These are phyloP conservation scores for Xylaria sp. DNA, from an alignment of 2,329 filamentous ascomycete species.

Conservation along the genomic window DNA sequence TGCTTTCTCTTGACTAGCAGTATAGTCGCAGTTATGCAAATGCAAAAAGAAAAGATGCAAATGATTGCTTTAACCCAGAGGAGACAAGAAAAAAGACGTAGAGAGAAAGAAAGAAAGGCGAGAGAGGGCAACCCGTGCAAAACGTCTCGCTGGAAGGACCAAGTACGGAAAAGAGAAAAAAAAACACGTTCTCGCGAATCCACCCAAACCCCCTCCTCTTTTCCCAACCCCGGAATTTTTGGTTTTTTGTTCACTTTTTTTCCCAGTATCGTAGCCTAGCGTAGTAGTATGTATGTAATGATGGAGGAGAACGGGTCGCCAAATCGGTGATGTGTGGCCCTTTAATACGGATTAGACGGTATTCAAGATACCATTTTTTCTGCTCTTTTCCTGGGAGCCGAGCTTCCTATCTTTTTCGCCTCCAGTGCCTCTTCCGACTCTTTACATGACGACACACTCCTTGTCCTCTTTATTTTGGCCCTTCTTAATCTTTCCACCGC, in stretches of 20 bases:
- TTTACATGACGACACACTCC: conserved; percentile 54
- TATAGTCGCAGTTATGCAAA: conserved; percentile 16
- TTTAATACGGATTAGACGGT: not conserved
- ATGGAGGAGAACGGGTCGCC: not conserved
- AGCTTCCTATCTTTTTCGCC: conserved; percentile 1
- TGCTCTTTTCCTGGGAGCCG: not conserved
- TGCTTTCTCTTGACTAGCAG: conserved; percentile 10
- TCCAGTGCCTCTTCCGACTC: conserved; percentile 20
- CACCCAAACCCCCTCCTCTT: no score
- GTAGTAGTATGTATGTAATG: no score
- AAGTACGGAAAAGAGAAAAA: not conserved
- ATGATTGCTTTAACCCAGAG: conserved; percentile 5
- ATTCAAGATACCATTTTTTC: conserved; percentile 11
- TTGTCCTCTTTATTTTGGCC: conserved; percentile 39
- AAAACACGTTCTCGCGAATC: no score
- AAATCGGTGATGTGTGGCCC: not conserved
- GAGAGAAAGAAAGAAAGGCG: conserved; percentile 4
- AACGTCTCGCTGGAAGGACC: conserved; percentile 8
- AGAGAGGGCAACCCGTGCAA: conserved; percentile 6
- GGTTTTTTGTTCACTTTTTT: no score
- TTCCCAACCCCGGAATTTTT: no score
- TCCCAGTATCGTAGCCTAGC: not conserved
- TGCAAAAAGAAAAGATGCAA: conserved; percentile 7
- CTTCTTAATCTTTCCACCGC: conserved; percentile 46
- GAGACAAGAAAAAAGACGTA: no score